A percentile compares a stretch with the other conserved stretches of the same genome.
Conservation (phyloP, 192 early-diverging fungal genomes). For the Coemansia erecta region DNA sequence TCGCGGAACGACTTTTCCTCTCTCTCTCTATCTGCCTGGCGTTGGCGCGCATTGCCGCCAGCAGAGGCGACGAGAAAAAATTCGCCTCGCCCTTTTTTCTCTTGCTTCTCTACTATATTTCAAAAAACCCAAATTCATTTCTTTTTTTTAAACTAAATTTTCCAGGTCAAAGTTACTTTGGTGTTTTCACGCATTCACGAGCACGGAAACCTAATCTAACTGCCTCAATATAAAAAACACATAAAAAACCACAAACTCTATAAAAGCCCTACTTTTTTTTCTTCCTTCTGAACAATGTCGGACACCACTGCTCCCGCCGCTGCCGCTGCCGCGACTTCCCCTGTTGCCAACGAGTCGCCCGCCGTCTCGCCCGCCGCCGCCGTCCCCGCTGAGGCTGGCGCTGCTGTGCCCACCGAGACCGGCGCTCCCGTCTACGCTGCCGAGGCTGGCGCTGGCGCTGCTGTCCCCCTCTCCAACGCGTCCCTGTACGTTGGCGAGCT, state of each 20-base stretch:
- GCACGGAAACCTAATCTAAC: slow-evolving; percentile 11
- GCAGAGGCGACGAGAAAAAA: background rate
- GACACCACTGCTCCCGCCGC: slow-evolving; percentile 14
- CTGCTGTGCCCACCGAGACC: slow-evolving; percentile 42
- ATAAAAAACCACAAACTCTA: slow-evolving; percentile 23
- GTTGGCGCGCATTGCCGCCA: background rate
- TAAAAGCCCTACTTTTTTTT: slow-evolving; percentile 14
- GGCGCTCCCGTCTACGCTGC: slow-evolving; percentile 29
- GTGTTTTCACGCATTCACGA: slow-evolving; percentile 17
- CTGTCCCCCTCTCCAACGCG: slow-evolving; percentile 60
- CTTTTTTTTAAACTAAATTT: slow-evolving; percentile 5
- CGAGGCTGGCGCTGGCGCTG: slow-evolving; percentile 18
- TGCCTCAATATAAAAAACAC: slow-evolving; percentile 15
- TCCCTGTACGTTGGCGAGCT: slow-evolving; percentile 97
- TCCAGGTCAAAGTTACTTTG: slow-evolving; percentile 44
- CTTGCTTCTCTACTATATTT: slow-evolving; percentile 26
- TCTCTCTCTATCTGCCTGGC: background rate
- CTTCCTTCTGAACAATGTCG: slow-evolving; percentile 35
- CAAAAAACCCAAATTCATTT: slow-evolving; percentile 22
- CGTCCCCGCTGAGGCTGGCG: slow-evolving; percentile 38
- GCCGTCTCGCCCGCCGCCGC: slow-evolving; percentile 28
- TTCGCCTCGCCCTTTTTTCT: slow-evolving; percentile 9
- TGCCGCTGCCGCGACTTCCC: too few species aligned
- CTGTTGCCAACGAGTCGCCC: background rate
- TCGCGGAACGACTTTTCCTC: background rate